A percentile compares a stretch with the other conserved stretches of the same genome.
Conservation (phyloP, 2,329 filamentous ascomycete genomes). For the Alternaria arbusti region DNA sequence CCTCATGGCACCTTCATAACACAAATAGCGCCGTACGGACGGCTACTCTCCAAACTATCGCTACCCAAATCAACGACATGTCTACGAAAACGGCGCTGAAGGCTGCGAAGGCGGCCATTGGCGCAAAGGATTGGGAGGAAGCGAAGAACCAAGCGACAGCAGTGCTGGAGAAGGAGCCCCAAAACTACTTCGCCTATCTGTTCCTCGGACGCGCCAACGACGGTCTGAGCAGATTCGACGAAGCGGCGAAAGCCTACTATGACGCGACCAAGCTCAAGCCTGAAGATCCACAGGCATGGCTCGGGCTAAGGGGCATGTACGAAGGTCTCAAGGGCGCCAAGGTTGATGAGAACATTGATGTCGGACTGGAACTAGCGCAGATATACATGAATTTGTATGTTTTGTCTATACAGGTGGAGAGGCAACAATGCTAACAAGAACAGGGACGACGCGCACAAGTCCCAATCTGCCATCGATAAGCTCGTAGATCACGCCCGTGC, state of each 20-base stretch:
- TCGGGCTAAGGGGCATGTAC: conserved; percentile 85
- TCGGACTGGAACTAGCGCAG: conserved; percentile 74
- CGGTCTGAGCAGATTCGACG: conserved; percentile 72
- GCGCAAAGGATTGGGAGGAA: conserved; percentile 78
- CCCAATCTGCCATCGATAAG: conserved; percentile 74
- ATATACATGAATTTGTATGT: conserved; percentile 65
- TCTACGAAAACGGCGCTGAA: conserved; percentile 76
- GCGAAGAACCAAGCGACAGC: conserved; percentile 72
- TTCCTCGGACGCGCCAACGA: conserved; percentile 87
- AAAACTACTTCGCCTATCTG: conserved; percentile 87
- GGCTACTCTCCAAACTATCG: neutral
- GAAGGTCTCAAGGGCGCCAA: conserved; percentile 74
- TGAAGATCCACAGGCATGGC: conserved; percentile 84
- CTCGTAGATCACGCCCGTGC: conserved; percentile 76
- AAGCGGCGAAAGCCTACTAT: conserved; percentile 78
- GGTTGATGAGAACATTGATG: conserved; percentile 75
- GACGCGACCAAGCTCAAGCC: conserved; percentile 74
- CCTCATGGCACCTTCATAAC: conserved; percentile 32
- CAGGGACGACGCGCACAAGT: conserved; percentile 65
- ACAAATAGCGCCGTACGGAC: conserved; percentile 16
- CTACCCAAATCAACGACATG: conserved; percentile 22
- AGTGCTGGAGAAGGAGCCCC: conserved; percentile 73
- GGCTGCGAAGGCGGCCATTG: conserved; percentile 78
- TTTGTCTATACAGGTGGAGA: neutral
- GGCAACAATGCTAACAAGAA: conserved; percentile 10